phyloP scores from a whole-genome alignment of 2,329 filamentous ascomycete genomes.

The Diaporthe sp. region DNA sequence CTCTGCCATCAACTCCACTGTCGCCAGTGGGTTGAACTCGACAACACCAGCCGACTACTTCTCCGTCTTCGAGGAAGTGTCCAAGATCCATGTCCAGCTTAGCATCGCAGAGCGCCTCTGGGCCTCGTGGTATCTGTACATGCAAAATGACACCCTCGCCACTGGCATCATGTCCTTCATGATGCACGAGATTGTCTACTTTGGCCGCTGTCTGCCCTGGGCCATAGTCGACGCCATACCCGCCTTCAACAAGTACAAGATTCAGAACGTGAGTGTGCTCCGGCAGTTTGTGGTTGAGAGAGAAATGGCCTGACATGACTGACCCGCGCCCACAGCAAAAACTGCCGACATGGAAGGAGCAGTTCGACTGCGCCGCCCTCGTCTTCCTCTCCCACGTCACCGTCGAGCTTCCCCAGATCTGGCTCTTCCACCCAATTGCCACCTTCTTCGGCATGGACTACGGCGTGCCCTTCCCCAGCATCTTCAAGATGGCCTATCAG shows the following conservation, averaged over 20 bases:
- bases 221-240: conserved; percentile 92
- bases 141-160: conserved; percentile 97
- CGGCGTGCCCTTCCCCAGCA: conserved; percentile 87
- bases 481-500: conserved; percentile 90
- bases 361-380: conserved; percentile 93
- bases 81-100: conserved; percentile 85
- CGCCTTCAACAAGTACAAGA: conserved; percentile 93
- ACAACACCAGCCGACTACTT: conserved; percentile 64
- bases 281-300: background rate
- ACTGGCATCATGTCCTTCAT: conserved; percentile 98
- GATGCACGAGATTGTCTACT: conserved; percentile 96
- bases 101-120: conserved; percentile 91
- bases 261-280: conserved; percentile 78
- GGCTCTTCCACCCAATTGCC: conserved; percentile 98
- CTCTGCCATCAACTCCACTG: conserved; percentile 64
- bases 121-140: conserved; percentile 97
- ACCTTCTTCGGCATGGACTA: conserved; percentile 92
- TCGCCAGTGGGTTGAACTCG: conserved; percentile 59
- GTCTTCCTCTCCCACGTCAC: conserved; percentile 97
- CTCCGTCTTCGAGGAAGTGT: conserved; percentile 73
- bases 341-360: conserved; percentile 91
- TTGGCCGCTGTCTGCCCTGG: conserved; percentile 91
- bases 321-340: conserved; percentile 68
- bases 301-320: conserved; percentile 41
- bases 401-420: conserved; percentile 97